phyloP scores from a whole-genome alignment of 169 alveolate species.

The Plasmodium gallinaceum region DNA sequence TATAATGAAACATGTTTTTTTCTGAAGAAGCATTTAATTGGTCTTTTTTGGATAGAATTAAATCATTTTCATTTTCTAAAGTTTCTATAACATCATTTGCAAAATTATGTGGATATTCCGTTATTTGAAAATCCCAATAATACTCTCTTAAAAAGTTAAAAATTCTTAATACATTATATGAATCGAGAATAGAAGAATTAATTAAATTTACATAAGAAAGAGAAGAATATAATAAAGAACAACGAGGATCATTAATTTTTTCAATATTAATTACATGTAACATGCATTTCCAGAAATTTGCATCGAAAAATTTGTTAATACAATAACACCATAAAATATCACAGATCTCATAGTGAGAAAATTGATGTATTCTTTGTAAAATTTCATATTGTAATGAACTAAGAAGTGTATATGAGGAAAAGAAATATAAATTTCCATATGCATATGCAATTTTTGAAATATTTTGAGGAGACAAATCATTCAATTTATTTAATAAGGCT shows the following conservation, averaged over 20 bases:
- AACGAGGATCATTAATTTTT: conserved; percentile 38
- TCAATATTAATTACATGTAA: conserved; percentile 57
- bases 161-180: conserved; percentile 48
- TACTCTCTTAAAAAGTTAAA: conserved; percentile 45
- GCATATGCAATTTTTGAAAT: conserved; percentile 62
- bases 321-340: conserved; percentile 75
- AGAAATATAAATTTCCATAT: conserved; percentile 51
- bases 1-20: conserved; percentile 11
- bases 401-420: conserved; percentile 49
- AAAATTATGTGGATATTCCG: conserved; percentile 27
- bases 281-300: conserved; percentile 46
- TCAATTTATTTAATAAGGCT: conserved; percentile 29
- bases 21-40: not conserved
- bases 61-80: conserved; percentile 17
- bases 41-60: not conserved
- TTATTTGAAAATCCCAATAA: conserved; percentile 44
- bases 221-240: conserved; percentile 65
- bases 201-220: conserved; percentile 57
- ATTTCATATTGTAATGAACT: conserved; percentile 72
- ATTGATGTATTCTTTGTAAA: conserved; percentile 69
- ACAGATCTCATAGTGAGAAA: conserved; percentile 41
- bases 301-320: conserved; percentile 49
- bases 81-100: conserved; percentile 53
- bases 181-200: conserved; percentile 59
- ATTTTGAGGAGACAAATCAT: conserved; percentile 71